Evolutionary conservation across 2,329 filamentous ascomycete species (phyloP).

Genomic region (Fusarium humuli): DNA sequence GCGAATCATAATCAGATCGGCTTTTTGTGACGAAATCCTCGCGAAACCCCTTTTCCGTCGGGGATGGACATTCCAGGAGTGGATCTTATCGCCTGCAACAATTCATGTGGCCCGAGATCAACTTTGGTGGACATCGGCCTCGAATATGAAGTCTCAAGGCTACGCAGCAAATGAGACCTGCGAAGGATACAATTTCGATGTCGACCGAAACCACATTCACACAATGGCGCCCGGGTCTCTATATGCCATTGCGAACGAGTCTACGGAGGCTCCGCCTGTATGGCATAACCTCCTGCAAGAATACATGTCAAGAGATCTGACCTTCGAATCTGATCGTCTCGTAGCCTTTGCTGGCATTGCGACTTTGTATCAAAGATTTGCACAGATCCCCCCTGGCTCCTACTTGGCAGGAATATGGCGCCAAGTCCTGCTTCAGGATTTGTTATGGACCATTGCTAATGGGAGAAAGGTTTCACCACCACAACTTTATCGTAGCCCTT

Average conservation of each 20-base stretch:
- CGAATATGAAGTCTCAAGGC: constrained; percentile 18
- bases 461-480: constrained; percentile 32
- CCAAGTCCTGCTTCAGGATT: constrained; percentile 19
- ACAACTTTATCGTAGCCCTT: constrained; percentile 36
- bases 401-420: constrained; percentile 35
- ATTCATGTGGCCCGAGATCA: constrained; percentile 36
- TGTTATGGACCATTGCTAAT: constrained; percentile 27
- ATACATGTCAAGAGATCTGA: constrained; percentile 29
- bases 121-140: constrained; percentile 37
- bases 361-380: constrained; percentile 18
- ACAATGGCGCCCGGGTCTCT: constrained; percentile 19
- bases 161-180: constrained; percentile 36
- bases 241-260: constrained; percentile 12
- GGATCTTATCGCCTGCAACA: constrained; percentile 32
- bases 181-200: constrained; percentile 24
- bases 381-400: constrained; percentile 10
- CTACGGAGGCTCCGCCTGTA: not conserved
- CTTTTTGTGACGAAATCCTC: constrained; percentile 33
- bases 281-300: constrained; percentile 31
- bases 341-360: constrained; percentile 36
- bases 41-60: constrained; percentile 31
- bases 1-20: constrained; percentile 23
- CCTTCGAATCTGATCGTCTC: constrained; percentile 34
- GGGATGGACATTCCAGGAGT: constrained; percentile 38
- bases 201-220: constrained; percentile 2